Conservation (phyloP, 441 rosid genomes). For the Gossypium gossypioides region DNA sequence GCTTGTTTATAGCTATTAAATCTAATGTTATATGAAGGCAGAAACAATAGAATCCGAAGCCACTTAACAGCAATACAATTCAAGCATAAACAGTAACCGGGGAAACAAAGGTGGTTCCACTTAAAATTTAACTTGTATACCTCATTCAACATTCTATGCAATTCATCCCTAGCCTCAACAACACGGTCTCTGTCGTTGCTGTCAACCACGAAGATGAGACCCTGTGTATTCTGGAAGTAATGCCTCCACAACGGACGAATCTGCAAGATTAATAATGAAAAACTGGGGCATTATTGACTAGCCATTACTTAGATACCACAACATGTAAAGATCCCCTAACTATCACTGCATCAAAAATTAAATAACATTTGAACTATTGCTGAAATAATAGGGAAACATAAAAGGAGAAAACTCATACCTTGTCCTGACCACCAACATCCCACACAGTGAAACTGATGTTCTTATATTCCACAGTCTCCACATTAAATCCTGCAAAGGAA, state of each 20-base stretch:
- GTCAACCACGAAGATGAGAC: constrained; percentile 79
- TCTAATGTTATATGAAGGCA: background rate
- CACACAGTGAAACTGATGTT: constrained; percentile 4
- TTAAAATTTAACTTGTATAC: constrained; percentile 23
- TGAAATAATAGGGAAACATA: background rate
- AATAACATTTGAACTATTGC: background rate
- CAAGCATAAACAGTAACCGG: background rate
- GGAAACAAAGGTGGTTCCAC: background rate
- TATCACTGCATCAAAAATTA: background rate
- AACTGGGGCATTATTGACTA: background rate
- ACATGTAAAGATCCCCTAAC: background rate
- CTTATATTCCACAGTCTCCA: constrained; percentile 6
- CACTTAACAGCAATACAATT: background rate
- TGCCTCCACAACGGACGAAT: constrained; percentile 87
- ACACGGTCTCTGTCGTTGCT: constrained; percentile 78
- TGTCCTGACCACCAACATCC: constrained; percentile 8
- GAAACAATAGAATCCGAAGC: background rate
- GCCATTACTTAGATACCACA: background rate
- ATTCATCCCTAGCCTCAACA: constrained; percentile 78
- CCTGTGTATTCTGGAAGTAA: constrained; percentile 77
- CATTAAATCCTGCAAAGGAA: constrained; percentile 2
- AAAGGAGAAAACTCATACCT: background rate
- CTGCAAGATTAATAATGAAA: constrained; percentile 24
- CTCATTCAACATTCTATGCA: constrained; percentile 80
- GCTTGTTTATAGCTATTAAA: background rate